A percentile compares a stretch with the other conserved stretches of the same genome.
Evolutionary conservation across 805 yeast species (phyloP).

Genomic region (Myxozyma sirexii): DNA sequence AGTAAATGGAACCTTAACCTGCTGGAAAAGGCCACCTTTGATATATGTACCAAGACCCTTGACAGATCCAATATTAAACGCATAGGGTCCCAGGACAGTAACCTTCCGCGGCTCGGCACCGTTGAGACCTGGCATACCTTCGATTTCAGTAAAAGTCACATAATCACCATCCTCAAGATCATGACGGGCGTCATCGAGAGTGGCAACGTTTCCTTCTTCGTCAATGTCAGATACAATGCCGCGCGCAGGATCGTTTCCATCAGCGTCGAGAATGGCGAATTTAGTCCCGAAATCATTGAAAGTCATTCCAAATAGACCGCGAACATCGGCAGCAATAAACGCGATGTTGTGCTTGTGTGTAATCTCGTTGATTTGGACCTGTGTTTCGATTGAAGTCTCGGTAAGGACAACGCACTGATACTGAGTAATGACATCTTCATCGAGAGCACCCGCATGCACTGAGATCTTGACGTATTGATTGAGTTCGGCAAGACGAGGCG

Average conservation of each 20-base stretch:
- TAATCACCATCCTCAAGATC: constrained; percentile 90
- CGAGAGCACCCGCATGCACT: constrained; percentile 57
- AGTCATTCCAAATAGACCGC: constrained; percentile 85
- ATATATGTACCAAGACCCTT: constrained; percentile 64
- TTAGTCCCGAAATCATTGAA: constrained; percentile 88
- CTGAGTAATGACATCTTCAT: constrained; percentile 54
- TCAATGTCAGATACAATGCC: constrained; percentile 93
- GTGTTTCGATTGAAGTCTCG: constrained; percentile 69
- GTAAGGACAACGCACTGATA: constrained; percentile 88
- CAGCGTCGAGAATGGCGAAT: constrained; percentile 78
- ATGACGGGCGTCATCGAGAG: constrained; percentile 88
- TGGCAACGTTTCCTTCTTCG: constrained; percentile 85
- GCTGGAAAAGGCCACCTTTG: constrained; percentile 88
- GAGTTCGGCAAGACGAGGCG: constrained; percentile 71
- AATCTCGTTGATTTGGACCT: constrained; percentile 69
- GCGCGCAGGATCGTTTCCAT: constrained; percentile 87
- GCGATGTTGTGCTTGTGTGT: constrained; percentile 75
- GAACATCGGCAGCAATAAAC: constrained; percentile 77
- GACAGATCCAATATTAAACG: constrained; percentile 68
- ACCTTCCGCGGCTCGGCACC: constrained; percentile 74
- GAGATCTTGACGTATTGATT: constrained; percentile 88
- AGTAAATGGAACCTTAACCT: constrained; percentile 80
- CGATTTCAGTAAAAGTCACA: constrained; percentile 83
- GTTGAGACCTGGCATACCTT: constrained; percentile 75
- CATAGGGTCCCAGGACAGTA: constrained; percentile 91